Percentiles rank a stretch among this genome's conserved stretches.
phyloP scores from a whole-genome alignment of 2,329 filamentous ascomycete genomes.

The Penicillium occitanis region DNA sequence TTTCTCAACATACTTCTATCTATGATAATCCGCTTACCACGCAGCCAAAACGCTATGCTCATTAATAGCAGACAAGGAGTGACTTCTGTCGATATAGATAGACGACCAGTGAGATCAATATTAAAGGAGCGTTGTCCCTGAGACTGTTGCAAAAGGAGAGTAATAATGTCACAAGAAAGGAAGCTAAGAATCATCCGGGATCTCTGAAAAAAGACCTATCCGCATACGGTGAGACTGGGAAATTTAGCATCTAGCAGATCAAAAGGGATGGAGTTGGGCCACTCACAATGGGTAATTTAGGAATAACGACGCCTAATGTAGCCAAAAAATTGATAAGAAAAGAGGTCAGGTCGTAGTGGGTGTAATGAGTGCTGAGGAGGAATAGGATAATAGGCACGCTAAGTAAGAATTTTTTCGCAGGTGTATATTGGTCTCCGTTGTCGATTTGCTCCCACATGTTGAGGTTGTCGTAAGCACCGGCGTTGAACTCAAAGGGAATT shows the following conservation, averaged over 20 bases:
- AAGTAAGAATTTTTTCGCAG: conserved; percentile 96
- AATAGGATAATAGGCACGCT: conserved; percentile 93
- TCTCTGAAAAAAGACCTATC: conserved; percentile 70
- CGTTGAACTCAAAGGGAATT: conserved; percentile 98
- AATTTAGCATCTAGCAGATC: conserved; percentile 30
- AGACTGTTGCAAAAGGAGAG: conserved; percentile 22
- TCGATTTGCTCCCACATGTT: conserved; percentile 99
- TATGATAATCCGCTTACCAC: background rate
- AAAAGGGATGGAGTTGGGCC: background rate
- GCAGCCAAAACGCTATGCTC: conserved; percentile 5
- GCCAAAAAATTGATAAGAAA: conserved; percentile 97
- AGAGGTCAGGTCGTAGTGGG: conserved; percentile 94
- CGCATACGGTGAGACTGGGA: conserved; percentile 72
- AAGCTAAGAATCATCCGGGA: conserved; percentile 59
- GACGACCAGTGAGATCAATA: conserved; percentile 11
- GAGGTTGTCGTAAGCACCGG: conserved; percentile 96
- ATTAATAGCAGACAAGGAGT: conserved; percentile 10
- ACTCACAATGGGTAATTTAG: conserved; percentile 91
- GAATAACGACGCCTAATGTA: conserved; percentile 87
- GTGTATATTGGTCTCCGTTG: conserved; percentile 97
- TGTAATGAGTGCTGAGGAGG: conserved; percentile 96
- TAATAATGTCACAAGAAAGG: conserved; percentile 10
- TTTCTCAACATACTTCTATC: conserved; percentile 13
- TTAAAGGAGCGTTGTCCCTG: conserved; percentile 7
- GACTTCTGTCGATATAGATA: conserved; percentile 13